These are phyloP conservation scores for Adansonia rubrostipa DNA, from an alignment of 441 rosid genomes.

Conservation along the genomic window DNA sequence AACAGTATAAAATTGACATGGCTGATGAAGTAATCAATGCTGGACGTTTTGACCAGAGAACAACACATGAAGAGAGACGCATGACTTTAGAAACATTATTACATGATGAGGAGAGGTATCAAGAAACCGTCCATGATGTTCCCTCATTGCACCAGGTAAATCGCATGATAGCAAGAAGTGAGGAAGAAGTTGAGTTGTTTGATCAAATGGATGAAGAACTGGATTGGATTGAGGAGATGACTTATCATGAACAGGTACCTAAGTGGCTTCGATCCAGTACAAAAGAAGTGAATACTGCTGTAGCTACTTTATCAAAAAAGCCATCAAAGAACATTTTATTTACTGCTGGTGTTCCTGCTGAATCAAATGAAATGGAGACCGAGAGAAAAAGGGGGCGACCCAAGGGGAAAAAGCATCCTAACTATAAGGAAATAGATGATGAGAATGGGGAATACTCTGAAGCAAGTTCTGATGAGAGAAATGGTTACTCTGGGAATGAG, in stretches of 20 bases:
- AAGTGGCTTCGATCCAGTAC: conserved; percentile 96
- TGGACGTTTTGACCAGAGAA: conserved; percentile 99
- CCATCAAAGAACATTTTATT: conserved; percentile 74
- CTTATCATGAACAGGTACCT: conserved; percentile 85
- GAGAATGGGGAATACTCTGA: conserved; percentile 90
- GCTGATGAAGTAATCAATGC: conserved; percentile 99
- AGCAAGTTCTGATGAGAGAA: conserved; percentile 92
- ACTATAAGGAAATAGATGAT: conserved; percentile 96
- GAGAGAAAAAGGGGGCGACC: conserved; percentile 94
- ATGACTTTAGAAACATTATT: conserved; percentile 94
- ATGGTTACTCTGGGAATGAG: conserved; percentile 75
- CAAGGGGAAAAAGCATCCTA: conserved; percentile 85
- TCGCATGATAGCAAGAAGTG: conserved; percentile 97
- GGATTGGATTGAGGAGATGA: conserved; percentile 97
- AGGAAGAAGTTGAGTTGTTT: conserved; percentile 93
- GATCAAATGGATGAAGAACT: conserved; percentile 99
- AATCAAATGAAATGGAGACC: conserved; percentile 57
- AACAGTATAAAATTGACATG: conserved; percentile 99
- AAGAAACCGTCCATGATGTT: conserved; percentile 96
- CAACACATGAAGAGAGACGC: conserved; percentile 99
- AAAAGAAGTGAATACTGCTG: conserved; percentile 73
- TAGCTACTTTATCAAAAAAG: conserved; percentile 88
- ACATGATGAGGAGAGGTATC: conserved; percentile 98
- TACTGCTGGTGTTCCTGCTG: conserved; percentile 52
- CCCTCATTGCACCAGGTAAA: conserved; percentile 96